Base-by-base conservation (phyloP, 352 stramenopile species). In the Phytophthora meadii region DNA sequence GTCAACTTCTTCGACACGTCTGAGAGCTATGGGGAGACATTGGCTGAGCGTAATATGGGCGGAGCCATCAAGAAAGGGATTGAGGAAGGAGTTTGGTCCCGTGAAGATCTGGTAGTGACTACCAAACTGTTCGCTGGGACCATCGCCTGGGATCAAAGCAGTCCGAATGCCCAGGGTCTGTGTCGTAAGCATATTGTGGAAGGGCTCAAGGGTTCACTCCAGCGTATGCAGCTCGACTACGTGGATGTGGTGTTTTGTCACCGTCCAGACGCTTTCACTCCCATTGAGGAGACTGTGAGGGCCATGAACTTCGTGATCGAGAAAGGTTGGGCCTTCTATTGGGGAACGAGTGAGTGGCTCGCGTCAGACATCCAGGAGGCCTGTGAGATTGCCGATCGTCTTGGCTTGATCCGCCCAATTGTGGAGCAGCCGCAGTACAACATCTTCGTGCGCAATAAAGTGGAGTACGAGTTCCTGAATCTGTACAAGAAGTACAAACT, bases 201-300 rank as follows among this genome's bases (percentile, higher is more conserved):
- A 44, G 78, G 77, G 14, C 68, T 68, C 34, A 74, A 68, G 14
- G 47, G 72, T 0, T 82, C 77, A 14, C 47, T 91, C 10, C 51
- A 68, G 36, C 70, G 77, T 10, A 40, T 89, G 22, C 62, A 73
- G 11, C 60, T 76, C 7, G 70, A 85, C 15, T 88, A 87, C 39
- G 77, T 90, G 11, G 83, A 92, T 37, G 54, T 92, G 2, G 65
- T 89, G 41, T 92, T 88, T 50, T 84, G 71, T 45, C 83, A 92
- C 48, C 78, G 79, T 14, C 66, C 72, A 14, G 81, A 92, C 47
- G 69, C 75, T 9, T 59, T 54, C 36, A 87, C 76, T 19, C 79
- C 83, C 1, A 87, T 89, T 14, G 80, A 91, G 51, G 85, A 91
- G 42, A 70, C 46, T 5, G 61, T 70, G 8, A 76, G 84, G 14